Evolutionary conservation across 2,329 filamentous ascomycete species (phyloP), one percentile per base, ranked within the genome.

Genomic region (Pseudocercospora cruenta): DNA sequence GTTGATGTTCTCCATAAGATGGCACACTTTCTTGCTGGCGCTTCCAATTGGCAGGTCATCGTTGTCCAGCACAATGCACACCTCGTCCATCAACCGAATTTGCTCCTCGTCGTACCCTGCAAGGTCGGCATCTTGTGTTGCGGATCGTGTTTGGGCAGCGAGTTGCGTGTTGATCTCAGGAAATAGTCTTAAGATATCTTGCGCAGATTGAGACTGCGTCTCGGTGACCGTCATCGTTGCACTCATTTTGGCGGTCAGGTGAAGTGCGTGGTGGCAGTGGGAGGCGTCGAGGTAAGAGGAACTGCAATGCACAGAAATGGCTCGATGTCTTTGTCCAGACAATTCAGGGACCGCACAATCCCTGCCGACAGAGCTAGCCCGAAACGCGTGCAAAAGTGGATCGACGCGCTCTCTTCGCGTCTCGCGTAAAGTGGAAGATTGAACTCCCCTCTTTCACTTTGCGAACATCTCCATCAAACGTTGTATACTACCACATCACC

Each of bases 1-100:
- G 80, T 98, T 88, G 78, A 99, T 99, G 83, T 99, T 99, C 81
- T 92, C 92, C 95, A 99, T 99, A 72, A 99, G 85, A 80, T 99
- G 95, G 86, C 95, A 99, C 63, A 93, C 88, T 84, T 99, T 99
- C 87, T 99, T 98, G 88, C 92, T 97, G 60, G 93, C 94, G 72
- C 93, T 97, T 69, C 95, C 95, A 79, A 99, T 97, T 31, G 94
- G 94, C 74, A 88, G 84, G 79, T 98, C 95, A 75, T 98, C 87
- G 75, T 96, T 89, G 80, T 98, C 94, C 55, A 96, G 84, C 19
- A 99, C 95, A 78, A 99, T 98, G 86, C 95, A 99, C 58, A 97
- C 91, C 83, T 98, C 95, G 76, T 99, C 94, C 95, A 99, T 99
- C 75, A 99, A 83, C 59, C 94, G 90, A 75, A 97, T 97, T 83